Evolutionary conservation across 73 alveolate species (phyloP), one percentile per base, ranked within the genome.

Genomic region (Durusdinium trenchii): DNA sequence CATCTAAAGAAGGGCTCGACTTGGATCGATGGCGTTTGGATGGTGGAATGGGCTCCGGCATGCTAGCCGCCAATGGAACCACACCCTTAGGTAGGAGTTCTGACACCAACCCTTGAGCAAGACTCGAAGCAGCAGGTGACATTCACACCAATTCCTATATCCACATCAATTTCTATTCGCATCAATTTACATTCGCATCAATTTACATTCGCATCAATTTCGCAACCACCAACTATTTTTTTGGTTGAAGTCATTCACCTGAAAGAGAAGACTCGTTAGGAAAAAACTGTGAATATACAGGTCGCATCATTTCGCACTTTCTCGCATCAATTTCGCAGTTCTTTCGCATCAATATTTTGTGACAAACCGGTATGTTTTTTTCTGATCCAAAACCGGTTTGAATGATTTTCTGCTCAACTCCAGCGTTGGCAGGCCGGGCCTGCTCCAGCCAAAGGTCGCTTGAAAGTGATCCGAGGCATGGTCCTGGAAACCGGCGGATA

Each of bases 271-370:
- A 60, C 73, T 60, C n/a, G n/a, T 60, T 23, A 2, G 18, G 73
- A 32, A 60, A 60, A 60, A 23, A 60, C 1, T 60, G n/a, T 32
- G 30, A 60, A 23, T 60, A 60, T 60, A 60, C 73, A 60, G 30
- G 4, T 73, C 84, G 84, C 84, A 73, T 23, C 84, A n/a, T 73
- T 73, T 73, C 84, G 84, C 84, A 73, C 36, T 35, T 0, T 20
- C 40, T 73, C 84, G 84, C 84, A 73, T 23, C 84, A 36, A 12
- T 73, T 73, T 73, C 84, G 84, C 84, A 73, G 84, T n/a, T n/a
- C 3, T 32, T 73, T 73, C 84, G 84, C 84, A 73, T 73, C 84
- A 73, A 38, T 73, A 0, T 73, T 73, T 73, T 5, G 26, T 7
- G 1, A 14, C 20, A 36, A 40, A 73, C 9, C 51, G 14, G 51